Percentiles rank a stretch among this genome's conserved stretches.
Conservation (phyloP, 2,329 filamentous ascomycete genomes). For the Penicillium sclerotiorum region DNA sequence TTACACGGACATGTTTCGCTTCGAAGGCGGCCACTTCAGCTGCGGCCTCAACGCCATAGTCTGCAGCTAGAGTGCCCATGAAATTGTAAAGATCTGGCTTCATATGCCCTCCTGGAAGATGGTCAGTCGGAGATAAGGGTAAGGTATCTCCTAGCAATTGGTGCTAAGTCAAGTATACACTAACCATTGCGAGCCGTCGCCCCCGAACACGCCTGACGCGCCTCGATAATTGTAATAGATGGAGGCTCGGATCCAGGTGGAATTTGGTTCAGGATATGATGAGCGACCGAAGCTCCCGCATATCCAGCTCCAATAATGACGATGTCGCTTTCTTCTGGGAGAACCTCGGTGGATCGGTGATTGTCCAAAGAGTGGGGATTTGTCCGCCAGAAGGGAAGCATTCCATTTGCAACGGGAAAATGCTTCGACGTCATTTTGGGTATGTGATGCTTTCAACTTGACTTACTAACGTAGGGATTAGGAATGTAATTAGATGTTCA, state of each 20-base stretch:
- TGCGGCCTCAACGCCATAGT: conserved; percentile 40
- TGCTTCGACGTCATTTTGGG: background rate
- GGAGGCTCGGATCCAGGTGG: conserved; percentile 17
- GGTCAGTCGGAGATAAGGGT: no score
- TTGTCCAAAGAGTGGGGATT: conserved; percentile 45
- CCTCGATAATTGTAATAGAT: conserved; percentile 45
- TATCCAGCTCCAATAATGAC: conserved; percentile 51
- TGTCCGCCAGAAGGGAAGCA: conserved; percentile 48
- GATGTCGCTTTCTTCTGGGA: conserved; percentile 47
- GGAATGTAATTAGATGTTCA: background rate
- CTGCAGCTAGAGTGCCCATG: conserved; percentile 33
- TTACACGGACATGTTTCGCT: conserved; percentile 39
- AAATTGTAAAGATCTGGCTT: conserved; percentile 47
- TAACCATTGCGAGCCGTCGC: conserved; percentile 47
- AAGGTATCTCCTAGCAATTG: background rate
- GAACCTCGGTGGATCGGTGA: conserved; percentile 40
- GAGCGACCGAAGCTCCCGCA: conserved; percentile 45
- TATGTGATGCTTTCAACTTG: background rate
- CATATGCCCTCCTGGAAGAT: conserved; percentile 47
- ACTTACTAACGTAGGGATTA: background rate
- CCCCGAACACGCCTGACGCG: conserved; percentile 45
- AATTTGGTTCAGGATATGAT: conserved; percentile 40
- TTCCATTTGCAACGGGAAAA: conserved; percentile 24
- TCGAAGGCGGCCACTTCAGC: conserved; percentile 46
- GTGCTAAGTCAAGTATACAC: background rate